Conservation (phyloP, 2,329 filamentous ascomycete species). For the Pseudonectria foliicola region DNA sequence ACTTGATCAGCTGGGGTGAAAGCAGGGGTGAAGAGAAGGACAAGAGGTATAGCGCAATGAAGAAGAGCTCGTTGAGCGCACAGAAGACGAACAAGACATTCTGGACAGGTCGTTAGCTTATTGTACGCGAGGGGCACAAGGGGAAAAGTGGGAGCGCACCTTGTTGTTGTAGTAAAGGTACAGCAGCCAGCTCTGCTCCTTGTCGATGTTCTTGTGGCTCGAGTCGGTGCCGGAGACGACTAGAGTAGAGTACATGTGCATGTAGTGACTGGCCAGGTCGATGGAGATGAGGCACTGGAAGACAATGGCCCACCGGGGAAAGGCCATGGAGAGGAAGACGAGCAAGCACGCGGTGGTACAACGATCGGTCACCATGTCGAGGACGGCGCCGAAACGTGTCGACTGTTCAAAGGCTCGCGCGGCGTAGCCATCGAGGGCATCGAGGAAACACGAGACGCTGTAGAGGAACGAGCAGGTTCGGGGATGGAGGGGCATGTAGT, state of each 20-base stretch:
- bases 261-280: slow-evolving; percentile 93
- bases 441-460: slow-evolving; percentile 87
- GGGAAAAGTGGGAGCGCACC: slow-evolving; percentile 46
- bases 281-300: slow-evolving; percentile 92
- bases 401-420: slow-evolving; percentile 75
- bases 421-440: slow-evolving; percentile 91
- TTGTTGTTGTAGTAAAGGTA: slow-evolving; percentile 97
- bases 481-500: slow-evolving; percentile 99
- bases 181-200: slow-evolving; percentile 78
- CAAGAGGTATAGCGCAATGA: slow-evolving; percentile 95
- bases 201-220: slow-evolving; percentile 91
- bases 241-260: slow-evolving; percentile 97
- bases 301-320: slow-evolving; percentile 85
- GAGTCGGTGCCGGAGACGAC: slow-evolving; percentile 74
- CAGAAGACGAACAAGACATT: slow-evolving; percentile 87
- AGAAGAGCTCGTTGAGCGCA: slow-evolving; percentile 89
- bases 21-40: slow-evolving; percentile 90
- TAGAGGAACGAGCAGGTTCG: slow-evolving; percentile 89
- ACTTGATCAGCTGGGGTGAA: slow-evolving; percentile 71
- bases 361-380: slow-evolving; percentile 98
- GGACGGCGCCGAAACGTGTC: slow-evolving; percentile 89
- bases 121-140: not conserved
- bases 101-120: slow-evolving; percentile 37
- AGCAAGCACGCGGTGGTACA: slow-evolving; percentile 94
- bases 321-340: slow-evolving; percentile 90